Percentiles rank a stretch among this genome's conserved stretches.
These are phyloP conservation scores for Xylaria sp. DNA, from an alignment of 2,329 filamentous ascomycete genomes.

Conservation along the genomic window DNA sequence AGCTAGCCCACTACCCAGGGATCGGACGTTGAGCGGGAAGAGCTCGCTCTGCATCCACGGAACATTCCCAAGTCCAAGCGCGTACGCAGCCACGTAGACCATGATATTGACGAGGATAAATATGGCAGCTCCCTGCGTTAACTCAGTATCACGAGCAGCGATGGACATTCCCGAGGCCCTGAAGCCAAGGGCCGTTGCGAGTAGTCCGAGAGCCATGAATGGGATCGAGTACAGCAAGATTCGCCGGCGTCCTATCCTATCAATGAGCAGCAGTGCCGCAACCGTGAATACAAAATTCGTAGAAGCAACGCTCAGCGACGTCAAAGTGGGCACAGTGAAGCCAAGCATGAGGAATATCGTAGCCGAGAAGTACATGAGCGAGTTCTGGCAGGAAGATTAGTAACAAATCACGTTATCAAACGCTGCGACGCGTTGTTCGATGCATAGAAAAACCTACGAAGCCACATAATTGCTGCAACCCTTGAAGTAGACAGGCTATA, in stretches of 20 bases:
- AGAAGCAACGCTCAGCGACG: slow-evolving; percentile 80
- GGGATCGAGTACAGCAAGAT: slow-evolving; percentile 87
- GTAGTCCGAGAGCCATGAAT: slow-evolving; percentile 80
- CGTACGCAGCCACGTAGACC: slow-evolving; percentile 86
- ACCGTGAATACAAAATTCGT: slow-evolving; percentile 86
- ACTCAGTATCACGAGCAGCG: slow-evolving; percentile 39
- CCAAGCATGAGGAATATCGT: slow-evolving; percentile 82
- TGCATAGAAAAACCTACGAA: slow-evolving; percentile 65
- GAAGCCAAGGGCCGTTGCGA: slow-evolving; percentile 79
- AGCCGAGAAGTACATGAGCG: slow-evolving; percentile 90
- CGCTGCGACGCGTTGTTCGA: background rate
- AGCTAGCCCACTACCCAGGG: slow-evolving; percentile 75
- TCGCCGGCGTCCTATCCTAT: slow-evolving; percentile 79
- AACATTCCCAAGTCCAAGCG: slow-evolving; percentile 87
- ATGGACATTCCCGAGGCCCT: slow-evolving; percentile 63
- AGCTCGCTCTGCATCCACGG: slow-evolving; percentile 97
- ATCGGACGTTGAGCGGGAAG: slow-evolving; percentile 80
- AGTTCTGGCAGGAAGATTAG: slow-evolving; percentile 66
- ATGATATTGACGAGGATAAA: slow-evolving; percentile 80
- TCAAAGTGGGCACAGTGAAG: slow-evolving; percentile 81
- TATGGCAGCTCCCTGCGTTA: slow-evolving; percentile 53
- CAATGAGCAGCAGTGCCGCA: slow-evolving; percentile 79
- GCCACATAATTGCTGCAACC: slow-evolving; percentile 86
- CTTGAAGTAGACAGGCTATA: slow-evolving; percentile 89
- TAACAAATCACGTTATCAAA: slow-evolving; percentile 3